phyloP scores from a whole-genome alignment of 148 eudicot species.

The Rhododendron vialii region DNA sequence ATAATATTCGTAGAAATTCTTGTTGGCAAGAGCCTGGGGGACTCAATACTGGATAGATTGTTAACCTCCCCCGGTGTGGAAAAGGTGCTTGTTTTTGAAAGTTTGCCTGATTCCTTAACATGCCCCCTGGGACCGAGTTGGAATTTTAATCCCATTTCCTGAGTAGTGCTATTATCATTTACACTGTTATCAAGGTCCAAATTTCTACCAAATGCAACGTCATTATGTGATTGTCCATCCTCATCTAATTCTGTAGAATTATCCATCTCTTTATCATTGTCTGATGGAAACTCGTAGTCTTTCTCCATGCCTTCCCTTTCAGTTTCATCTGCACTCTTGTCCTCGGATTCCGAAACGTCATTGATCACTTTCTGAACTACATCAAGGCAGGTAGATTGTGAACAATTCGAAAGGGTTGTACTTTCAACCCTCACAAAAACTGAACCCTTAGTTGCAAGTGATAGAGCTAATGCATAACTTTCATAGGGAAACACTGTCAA shows the following conservation, averaged over 20 bases:
- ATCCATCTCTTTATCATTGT: neutral
- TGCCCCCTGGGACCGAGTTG: neutral
- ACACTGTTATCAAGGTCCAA: slow-evolving; percentile 12
- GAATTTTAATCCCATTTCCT: neutral
- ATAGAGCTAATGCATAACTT: slow-evolving; percentile 9
- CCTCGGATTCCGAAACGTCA: slow-evolving; percentile 7
- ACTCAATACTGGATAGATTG: neutral
- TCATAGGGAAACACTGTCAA: slow-evolving; percentile 26
- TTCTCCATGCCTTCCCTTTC: slow-evolving; percentile 13
- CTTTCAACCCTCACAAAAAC: neutral
- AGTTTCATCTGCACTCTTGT: slow-evolving; percentile 13
- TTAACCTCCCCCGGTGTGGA: neutral
- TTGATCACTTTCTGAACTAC: slow-evolving; percentile 3
- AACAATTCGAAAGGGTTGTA: slow-evolving; percentile 3
- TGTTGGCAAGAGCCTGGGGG: neutral
- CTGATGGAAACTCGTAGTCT: neutral
- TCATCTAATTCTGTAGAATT: neutral
- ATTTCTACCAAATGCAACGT: neutral
- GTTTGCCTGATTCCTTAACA: neutral
- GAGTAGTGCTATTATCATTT: slow-evolving; percentile 6
- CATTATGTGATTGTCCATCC: neutral
- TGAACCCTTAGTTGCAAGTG: slow-evolving; percentile 11
- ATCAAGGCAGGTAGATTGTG: neutral
- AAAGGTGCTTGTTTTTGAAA: neutral
- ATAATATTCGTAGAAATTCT: slow-evolving; percentile 1